Evolutionary conservation across 345 rosid species (phyloP), one percentile per base, ranked within the genome.

Genomic region (Linum lewisii): DNA sequence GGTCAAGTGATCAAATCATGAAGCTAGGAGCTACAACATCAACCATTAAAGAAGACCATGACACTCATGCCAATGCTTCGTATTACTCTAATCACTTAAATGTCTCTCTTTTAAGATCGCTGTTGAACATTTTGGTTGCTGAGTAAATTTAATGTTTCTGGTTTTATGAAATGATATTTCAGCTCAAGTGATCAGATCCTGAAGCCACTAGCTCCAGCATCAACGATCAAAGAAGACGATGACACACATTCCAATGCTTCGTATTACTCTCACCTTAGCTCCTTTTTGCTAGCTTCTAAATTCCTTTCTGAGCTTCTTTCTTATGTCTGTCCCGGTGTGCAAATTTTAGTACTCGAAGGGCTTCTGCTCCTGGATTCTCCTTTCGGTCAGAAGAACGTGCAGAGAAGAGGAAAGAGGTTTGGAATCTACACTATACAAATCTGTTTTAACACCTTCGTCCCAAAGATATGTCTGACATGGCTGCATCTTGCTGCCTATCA

Each of bases 231-330:
- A 70, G 96, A 88, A 60, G 94, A 88, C 32, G 96, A 88, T 16
- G 98, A 88, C 72, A 65, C 83, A 1, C 88, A 67, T 70, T 92
- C 98, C 51, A 81, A 84, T 21, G 81, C 95, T 54, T 88, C 91
- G 95, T 92, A 92, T 38, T 60, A 16, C 5, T 61, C 24, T 52
- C 54, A 9, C 57, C 21, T 2, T 54, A 51, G 3, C 21, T 60
- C n/a, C 51, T 42, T 59, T 44, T 55, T 73, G 81, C 79, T 61
- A 75, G 42, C 10, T 4, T 21, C 42, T 34, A n/a, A 22, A 15
- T 29, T 4, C 34, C 7, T 29, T 4, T 29, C 34, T 29, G 34
- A 29, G 2, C 7, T 19, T 44, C 1, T 10, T 18, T 7, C 36
- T 51, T 63, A 29, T 29, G 7, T 29, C 7, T 5, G 7, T 29